Percentiles rank a stretch among this genome's conserved stretches.
Evolutionary conservation across 305 asterid species (phyloP).

Genomic region (Fraxinus ornus): DNA sequence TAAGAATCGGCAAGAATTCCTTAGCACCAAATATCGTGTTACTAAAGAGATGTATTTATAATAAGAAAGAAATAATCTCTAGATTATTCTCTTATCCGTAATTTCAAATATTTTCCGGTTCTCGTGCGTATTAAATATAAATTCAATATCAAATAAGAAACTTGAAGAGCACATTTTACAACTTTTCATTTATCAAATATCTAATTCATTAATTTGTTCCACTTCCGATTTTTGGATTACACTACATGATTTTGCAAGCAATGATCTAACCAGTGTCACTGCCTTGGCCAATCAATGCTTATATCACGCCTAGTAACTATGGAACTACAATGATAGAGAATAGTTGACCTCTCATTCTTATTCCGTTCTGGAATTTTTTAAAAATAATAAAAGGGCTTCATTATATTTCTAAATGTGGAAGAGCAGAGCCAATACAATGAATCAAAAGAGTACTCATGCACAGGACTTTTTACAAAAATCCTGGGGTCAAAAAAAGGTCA

Average conservation of each 20-base stretch:
- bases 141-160: not conserved
- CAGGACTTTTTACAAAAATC: not conserved
- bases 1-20: not conserved
- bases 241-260: not conserved
- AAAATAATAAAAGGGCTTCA: not conserved
- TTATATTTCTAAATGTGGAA: not conserved
- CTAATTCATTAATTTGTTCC: not conserved
- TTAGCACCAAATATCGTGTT: not conserved
- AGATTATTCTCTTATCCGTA: not conserved
- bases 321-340: not conserved
- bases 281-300: not conserved
- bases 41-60: not conserved
- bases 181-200: not conserved
- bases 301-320: not conserved
- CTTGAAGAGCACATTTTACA: not conserved
- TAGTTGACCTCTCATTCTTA: not conserved
- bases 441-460: not conserved
- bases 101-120: not conserved
- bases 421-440: not conserved
- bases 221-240: not conserved
- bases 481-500: not conserved
- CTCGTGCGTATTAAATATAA: not conserved
- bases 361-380: not conserved
- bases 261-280: not conserved
- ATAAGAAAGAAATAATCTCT: not conserved